Conservation (phyloP, 2,329 filamentous ascomycete genomes). For the Neofusicoccum parvum region DNA sequence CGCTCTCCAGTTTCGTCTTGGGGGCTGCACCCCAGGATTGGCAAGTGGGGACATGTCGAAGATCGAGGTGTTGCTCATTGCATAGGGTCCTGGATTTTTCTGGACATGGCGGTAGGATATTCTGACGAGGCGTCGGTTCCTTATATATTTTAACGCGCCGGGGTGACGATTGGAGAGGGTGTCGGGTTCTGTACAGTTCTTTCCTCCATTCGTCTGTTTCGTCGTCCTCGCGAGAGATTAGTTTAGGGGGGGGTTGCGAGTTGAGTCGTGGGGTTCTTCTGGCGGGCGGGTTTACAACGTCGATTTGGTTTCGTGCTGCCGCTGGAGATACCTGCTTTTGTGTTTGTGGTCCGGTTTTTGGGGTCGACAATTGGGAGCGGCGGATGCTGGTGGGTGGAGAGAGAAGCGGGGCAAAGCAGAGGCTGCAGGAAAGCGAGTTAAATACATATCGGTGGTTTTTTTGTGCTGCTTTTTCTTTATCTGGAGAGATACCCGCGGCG, state of each 20-base stretch:
- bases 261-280: neutral
- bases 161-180: neutral
- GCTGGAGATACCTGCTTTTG: slow-evolving; percentile 1
- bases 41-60: neutral
- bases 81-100: neutral
- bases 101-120: neutral
- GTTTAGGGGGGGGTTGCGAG: neutral
- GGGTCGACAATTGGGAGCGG: neutral
- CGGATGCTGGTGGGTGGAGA: neutral
- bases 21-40: no score
- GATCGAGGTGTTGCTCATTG: neutral
- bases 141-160: neutral
- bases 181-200: neutral
- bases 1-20: no score
- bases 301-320: neutral
- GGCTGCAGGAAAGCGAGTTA: neutral
- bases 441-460: neutral
- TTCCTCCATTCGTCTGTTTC: neutral
- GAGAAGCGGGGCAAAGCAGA: neutral
- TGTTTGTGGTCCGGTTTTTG: neutral
- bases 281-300: neutral
- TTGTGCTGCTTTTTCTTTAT: neutral
- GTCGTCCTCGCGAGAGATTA: neutral
- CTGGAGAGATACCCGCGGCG: neutral
- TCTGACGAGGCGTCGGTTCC: neutral